Percentiles rank a stretch among this genome's conserved stretches.
phyloP scores from a whole-genome alignment of 306 rosid species.

The Astragalus membranaceus region DNA sequence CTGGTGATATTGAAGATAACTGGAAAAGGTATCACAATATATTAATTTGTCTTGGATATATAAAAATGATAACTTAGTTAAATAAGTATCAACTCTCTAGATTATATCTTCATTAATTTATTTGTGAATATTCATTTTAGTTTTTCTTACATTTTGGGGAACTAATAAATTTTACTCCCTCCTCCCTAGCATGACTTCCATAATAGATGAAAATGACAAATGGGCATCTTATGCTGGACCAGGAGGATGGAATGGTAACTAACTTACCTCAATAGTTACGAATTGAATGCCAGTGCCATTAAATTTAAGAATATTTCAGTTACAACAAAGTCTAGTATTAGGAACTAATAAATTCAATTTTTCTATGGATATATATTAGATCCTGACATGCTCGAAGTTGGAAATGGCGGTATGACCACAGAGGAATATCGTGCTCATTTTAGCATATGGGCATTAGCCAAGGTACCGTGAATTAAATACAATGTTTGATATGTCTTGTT shows the following conservation, averaged over 20 bases:
- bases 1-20: constrained; percentile 1
- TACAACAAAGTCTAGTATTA: neutral
- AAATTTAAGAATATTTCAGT: neutral
- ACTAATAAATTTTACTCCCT: neutral
- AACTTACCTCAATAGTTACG: neutral
- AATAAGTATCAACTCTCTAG: neutral
- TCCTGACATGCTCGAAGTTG: constrained; percentile 78
- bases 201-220: constrained; percentile 54
- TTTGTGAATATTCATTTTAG: too few relatives aligned
- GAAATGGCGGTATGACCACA: constrained; percentile 62
- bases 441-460: constrained; percentile 64
- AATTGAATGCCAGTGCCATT: neutral
- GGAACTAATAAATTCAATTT: neutral
- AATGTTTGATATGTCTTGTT: too few relatives aligned
- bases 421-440: too few relatives aligned
- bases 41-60: too few relatives aligned
- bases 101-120: too few relatives aligned
- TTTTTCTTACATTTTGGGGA: too few relatives aligned
- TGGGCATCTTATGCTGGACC: constrained; percentile 56
- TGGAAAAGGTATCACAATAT: too few relatives aligned
- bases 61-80: too few relatives aligned
- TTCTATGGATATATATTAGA: constrained; percentile 32
- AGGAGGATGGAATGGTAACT: constrained; percentile 75
- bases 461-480: constrained; percentile 31
- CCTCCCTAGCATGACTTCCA: constrained; percentile 40